Base-by-base conservation (phyloP, 805 yeast species). In the Metschnikowia santaceciliae region DNA sequence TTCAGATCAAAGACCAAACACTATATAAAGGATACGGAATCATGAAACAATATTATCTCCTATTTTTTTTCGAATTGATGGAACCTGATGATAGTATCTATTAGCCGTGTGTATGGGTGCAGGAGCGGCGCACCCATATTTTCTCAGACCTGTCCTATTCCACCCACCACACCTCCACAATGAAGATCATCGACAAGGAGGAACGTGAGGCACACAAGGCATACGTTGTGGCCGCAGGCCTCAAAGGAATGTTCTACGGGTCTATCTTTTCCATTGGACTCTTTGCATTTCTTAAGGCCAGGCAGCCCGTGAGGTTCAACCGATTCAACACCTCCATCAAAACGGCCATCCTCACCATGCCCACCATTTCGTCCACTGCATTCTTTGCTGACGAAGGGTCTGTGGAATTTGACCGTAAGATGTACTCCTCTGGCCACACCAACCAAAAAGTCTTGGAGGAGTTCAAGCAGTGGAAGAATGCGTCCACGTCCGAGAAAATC, bases 351-450 rank as follows among this genome's bases (percentile, higher is more conserved):
- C 45, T 72, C 35, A 61, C 66, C 22, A 66, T 72, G 69, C 78
- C 78, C 33, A 71, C 77, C 7, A 61, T 72, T 46, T 61, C 70
- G 1, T 47, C 64, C 38, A 64, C 62, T 11, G 76, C 76, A 0
- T 72, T 74, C 51, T 74, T 61, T 61, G 77, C 77, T 13, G 78
- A 74, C 53, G 72, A 70, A 52, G 78, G 78, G 14, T 71, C 76
- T 20, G 66, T 72, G 53, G 77, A 71, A 50, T 74, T 72, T 51
- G 77, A 74, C 55, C 61, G 67, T 46, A 59, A 62, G 43, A 62
- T 71, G 70, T 68, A 73, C 60, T 61, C 65, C 13, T 57, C 66
- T 30, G 67, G 59, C 10, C 64, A 65, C 45, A 54, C 59, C 43
- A 64, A 69, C 49, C 50, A 54, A 30, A 57, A 61, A 54, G 52